A percentile compares a stretch with the other conserved stretches of the same genome.
phyloP scores from a whole-genome alignment of 352 stramenopile genomes.

The Phytopythium delawarense region DNA sequence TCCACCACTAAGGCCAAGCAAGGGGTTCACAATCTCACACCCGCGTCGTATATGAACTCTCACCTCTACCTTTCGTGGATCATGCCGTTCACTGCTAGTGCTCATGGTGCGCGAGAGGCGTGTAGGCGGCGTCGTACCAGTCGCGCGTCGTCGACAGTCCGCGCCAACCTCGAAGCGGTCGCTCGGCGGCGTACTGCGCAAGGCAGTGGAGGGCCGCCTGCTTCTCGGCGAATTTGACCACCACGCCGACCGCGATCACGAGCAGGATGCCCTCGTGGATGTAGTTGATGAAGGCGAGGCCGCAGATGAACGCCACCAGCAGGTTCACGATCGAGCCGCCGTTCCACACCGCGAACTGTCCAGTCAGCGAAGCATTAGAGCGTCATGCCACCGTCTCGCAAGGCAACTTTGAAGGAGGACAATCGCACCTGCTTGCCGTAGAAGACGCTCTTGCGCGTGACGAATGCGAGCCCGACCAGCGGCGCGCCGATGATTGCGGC shows the following conservation, averaged over 20 bases:
- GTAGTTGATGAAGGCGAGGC: slow-evolving; percentile 50
- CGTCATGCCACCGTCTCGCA: background rate
- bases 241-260: slow-evolving; percentile 38
- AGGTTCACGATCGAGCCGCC: slow-evolving; percentile 67
- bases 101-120: slow-evolving; percentile 71
- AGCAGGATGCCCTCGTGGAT: slow-evolving; percentile 73
- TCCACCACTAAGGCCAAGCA: too few species aligned
- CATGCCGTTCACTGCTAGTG: slow-evolving; percentile 16
- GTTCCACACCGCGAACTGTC: slow-evolving; percentile 63
- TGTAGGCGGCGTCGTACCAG: slow-evolving; percentile 86
- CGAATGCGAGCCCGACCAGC: slow-evolving; percentile 63
- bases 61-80: too few species aligned
- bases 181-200: slow-evolving; percentile 69
- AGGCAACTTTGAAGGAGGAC: background rate
- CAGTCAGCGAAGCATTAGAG: background rate
- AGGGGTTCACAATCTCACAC: too few species aligned
- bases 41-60: too few species aligned
- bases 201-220: slow-evolving; percentile 64
- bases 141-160: slow-evolving; percentile 81
- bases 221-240: slow-evolving; percentile 75
- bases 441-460: slow-evolving; percentile 69
- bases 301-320: slow-evolving; percentile 52
- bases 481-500: slow-evolving; percentile 53
- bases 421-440: slow-evolving; percentile 59
- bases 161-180: slow-evolving; percentile 63